Evolutionary conservation across 768 basidiomycete genomes (phyloP).

Genomic region (Lentinula boryana): DNA sequence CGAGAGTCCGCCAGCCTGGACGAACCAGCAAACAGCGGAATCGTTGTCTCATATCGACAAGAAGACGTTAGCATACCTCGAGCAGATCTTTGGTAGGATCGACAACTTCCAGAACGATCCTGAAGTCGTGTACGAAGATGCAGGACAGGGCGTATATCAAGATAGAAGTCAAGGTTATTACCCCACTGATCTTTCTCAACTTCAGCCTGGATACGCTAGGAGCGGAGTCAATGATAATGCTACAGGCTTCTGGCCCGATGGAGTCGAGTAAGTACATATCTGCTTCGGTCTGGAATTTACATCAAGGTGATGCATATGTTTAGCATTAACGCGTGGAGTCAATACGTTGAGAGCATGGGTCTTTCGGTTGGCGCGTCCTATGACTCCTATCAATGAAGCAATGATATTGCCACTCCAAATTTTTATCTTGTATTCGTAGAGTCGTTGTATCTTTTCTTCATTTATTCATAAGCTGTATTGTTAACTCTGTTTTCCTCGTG

Average conservation of each 20-base stretch:
- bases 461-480: too few species aligned
- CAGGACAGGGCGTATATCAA: neutral
- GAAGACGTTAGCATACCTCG: neutral
- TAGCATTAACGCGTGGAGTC: neutral
- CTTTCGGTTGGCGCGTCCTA: neutral
- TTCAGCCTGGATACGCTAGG: neutral
- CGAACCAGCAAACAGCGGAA: neutral
- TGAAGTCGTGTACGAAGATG: neutral
- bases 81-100: slow-evolving; percentile 1
- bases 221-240: neutral
- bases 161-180: neutral
- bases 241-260: neutral
- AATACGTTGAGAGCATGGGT: slow-evolving; percentile 2
- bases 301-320: neutral
- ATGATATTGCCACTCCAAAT: neutral
- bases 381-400: neutral
- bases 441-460: too few species aligned
- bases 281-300: neutral
- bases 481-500: too few species aligned
- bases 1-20: neutral
- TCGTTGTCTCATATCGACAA: neutral
- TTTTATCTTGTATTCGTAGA: too few species aligned
- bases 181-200: neutral
- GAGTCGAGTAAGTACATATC: neutral
- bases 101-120: neutral